A percentile compares a stretch with the other conserved stretches of the same genome.
Conservation (phyloP, 2,329 filamentous ascomycete genomes). For the Lomentospora prolificans region DNA sequence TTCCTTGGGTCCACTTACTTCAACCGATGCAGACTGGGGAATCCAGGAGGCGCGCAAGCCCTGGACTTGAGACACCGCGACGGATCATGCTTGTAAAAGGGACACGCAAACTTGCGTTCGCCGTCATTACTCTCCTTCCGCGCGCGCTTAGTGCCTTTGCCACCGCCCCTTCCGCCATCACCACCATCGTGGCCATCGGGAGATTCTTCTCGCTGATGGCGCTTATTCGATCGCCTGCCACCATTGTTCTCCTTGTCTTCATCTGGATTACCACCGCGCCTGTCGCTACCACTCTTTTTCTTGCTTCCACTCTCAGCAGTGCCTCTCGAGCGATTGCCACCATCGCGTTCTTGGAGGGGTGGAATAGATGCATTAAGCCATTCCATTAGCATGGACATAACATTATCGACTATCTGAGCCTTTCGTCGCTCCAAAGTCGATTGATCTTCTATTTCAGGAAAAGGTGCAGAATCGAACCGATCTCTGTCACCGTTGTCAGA, state of each 20-base stretch:
- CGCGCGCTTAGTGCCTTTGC: conserved; percentile 24
- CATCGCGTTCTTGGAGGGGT: conserved; percentile 9
- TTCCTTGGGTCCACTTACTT: conserved; percentile 15
- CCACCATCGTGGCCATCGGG: conserved; percentile 19
- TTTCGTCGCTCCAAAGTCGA: conserved; percentile 9
- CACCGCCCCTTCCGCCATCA: conserved; percentile 16
- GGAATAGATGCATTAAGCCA: conserved; percentile 13
- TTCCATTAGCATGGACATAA: conserved; percentile 12
- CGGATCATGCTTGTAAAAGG: conserved; percentile 25
- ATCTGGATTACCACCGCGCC: conserved; percentile 8
- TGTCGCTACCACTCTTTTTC: conserved; percentile 14
- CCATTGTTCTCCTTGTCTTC: conserved; percentile 16
- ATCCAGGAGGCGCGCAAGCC: conserved; percentile 18
- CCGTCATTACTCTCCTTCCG: conserved; percentile 21
- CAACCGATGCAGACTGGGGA: conserved; percentile 14
- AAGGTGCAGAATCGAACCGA: too few relatives aligned
- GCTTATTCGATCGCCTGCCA: background rate
- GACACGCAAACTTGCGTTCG: conserved; percentile 23
- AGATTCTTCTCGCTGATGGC: conserved; percentile 12
- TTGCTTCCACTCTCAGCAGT: conserved; percentile 8
- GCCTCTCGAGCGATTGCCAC: conserved; percentile 8
- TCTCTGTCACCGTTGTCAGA: too few relatives aligned
- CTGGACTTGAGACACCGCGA: conserved; percentile 14
- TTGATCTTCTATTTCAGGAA: background rate
- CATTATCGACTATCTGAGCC: conserved; percentile 10